Conservation (phyloP, 75 land plant genomes). For the Pinus taeda region DNA sequence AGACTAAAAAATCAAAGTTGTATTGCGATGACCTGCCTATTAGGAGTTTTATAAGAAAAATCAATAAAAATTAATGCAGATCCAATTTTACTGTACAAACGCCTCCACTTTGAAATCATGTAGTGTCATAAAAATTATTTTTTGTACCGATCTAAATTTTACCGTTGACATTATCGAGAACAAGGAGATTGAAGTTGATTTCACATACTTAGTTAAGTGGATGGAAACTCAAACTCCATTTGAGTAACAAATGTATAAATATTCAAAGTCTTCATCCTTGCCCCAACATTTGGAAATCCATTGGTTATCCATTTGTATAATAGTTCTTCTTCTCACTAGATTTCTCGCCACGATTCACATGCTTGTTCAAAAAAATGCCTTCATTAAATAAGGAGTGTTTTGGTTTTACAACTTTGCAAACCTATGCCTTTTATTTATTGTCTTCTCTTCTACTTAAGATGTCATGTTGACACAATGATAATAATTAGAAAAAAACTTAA, state of each 20-base stretch:
- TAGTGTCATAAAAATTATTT: conserved; percentile 74
- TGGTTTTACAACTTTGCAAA: neutral
- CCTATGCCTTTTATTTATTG: neutral
- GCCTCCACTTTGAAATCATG: conserved; percentile 62
- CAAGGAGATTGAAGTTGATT: conserved; percentile 49
- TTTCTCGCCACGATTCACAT: conserved; percentile 74
- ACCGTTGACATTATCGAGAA: conserved; percentile 76
- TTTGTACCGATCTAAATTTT: conserved; percentile 50
- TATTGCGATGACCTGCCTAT: conserved; percentile 90
- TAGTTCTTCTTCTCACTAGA: conserved; percentile 68
- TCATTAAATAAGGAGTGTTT: conserved; percentile 53
- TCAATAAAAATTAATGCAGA: conserved; percentile 25
- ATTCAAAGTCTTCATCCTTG: conserved; percentile 51
- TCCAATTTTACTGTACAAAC: conserved; percentile 56
- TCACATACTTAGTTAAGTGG: conserved; percentile 78
- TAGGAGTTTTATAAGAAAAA: conserved; percentile 87
- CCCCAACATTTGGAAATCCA: conserved; percentile 71
- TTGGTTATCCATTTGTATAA: conserved; percentile 89
- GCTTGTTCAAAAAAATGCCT: conserved; percentile 57
- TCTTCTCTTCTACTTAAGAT: neutral
- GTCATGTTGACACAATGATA: neutral
- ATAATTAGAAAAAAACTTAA: too few species aligned
- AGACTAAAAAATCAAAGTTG: conserved; percentile 15
- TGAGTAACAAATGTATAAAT: conserved; percentile 70
- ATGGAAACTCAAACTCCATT: conserved; percentile 41